Evolutionary conservation across 2,329 filamentous ascomycete genomes (phyloP), one percentile per base, ranked within the genome.

Genomic region (Elsinoe arachidis): DNA sequence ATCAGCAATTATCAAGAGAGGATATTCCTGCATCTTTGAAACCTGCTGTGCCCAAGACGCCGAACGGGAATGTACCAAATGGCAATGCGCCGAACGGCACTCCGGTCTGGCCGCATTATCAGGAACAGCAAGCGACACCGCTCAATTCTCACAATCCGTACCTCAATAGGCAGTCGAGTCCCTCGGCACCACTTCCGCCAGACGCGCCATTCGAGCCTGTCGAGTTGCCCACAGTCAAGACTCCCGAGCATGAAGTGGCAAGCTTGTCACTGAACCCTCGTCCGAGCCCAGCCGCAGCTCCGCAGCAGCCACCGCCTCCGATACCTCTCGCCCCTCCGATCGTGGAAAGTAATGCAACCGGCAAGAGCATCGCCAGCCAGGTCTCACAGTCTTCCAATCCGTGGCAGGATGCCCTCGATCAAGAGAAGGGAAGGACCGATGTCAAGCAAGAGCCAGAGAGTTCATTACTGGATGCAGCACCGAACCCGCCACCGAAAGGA

Each of bases 131-230:
- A 1, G 17, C 41, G 19, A 58, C 30, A 19, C 67, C 68, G 1
- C 61, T 74, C 17, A 63, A 72, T 58, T 74, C 73, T 2, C 73
- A 75, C 60, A 76, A 76, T 57, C 74, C 74, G 7, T 76, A 76
- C 60, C 65, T 72, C 19, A 68, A 67, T 26, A 69, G 71, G 63
- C 71, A 73, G 51, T 9, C 62, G 53, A 56, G 44, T 46, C 34
- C 47, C 46, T 19, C 54, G 60, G 17, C 61, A 11, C 57, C 62
- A 11, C 68, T 69, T 17, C 53, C 61, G 11, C 49, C 63, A 9
- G 57, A 59, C 17, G 62, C 65, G 41, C 61, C 66, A 15, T 63
- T 62, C 17, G 58, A 56, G 11, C 71, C 73, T 1, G 72, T 72
- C 1, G 74, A 76, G 62, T 63, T 76, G 12, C 73, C 74, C 23